Percentiles rank a stretch among this genome's conserved stretches.
Evolutionary conservation across 2,329 filamentous ascomycete genomes (phyloP).

Genomic region (Colletotrichum sublineola): DNA sequence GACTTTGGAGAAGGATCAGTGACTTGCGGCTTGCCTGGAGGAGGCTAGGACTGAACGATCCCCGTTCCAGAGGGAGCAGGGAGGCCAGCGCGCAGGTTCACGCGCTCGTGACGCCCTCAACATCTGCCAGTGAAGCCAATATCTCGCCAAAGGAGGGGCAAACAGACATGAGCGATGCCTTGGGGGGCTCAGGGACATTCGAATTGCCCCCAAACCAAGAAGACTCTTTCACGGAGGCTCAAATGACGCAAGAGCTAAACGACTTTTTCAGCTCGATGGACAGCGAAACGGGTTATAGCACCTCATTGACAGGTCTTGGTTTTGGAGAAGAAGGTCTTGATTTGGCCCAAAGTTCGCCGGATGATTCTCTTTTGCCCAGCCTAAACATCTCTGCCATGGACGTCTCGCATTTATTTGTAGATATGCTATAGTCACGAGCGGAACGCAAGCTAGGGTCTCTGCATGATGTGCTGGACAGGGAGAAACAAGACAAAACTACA

Average conservation of each 20-base stretch:
- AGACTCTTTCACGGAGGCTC: constrained; percentile 10
- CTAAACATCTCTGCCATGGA: constrained; percentile 12
- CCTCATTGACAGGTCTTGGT: constrained; percentile 14
- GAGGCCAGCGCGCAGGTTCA: background rate
- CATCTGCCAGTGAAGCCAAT: background rate
- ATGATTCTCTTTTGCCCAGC: background rate
- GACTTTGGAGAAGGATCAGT: constrained; percentile 32
- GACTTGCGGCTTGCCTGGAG: constrained; percentile 32
- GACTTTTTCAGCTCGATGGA: constrained; percentile 36
- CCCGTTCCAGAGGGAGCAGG: background rate
- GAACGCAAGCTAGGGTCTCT: background rate
- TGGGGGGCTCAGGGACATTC: background rate
- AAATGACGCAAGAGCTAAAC: constrained; percentile 35
- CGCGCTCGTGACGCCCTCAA: background rate
- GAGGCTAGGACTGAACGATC: constrained; percentile 20
- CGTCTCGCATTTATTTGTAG: constrained; percentile 32
- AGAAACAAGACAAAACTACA: background rate
- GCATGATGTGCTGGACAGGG: background rate
- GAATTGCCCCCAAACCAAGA: background rate
- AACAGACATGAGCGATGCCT: background rate
- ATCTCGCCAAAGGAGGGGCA: background rate
- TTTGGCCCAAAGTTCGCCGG: background rate
- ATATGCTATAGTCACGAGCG: constrained; percentile 25
- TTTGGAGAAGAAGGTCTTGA: background rate
- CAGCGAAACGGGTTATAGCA: background rate